phyloP scores from a whole-genome alignment of 2,329 filamentous ascomycete species.

The Neonectria faginata region DNA sequence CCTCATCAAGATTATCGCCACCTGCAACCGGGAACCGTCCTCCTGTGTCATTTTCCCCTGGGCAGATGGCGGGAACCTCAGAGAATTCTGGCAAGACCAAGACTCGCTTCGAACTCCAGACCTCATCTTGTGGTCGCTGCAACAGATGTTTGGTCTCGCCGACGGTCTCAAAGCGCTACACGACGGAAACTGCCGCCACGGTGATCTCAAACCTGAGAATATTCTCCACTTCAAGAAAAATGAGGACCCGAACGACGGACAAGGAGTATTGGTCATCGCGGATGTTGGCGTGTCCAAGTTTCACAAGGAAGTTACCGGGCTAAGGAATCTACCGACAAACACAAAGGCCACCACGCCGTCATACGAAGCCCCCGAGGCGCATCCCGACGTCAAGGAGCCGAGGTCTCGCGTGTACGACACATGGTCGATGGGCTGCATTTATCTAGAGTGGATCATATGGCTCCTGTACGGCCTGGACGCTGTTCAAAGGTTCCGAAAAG shows the following conservation, averaged over 20 bases:
- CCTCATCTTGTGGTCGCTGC: slow-evolving; percentile 26
- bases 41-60: slow-evolving; percentile 36
- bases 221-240: slow-evolving; percentile 29
- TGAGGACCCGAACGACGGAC: rapidly evolving
- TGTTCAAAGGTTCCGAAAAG: slow-evolving; percentile 12
- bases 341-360: slow-evolving; percentile 23
- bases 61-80: slow-evolving; percentile 33
- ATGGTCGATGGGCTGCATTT: slow-evolving; percentile 37
- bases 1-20: slow-evolving; percentile 26
- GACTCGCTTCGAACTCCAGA: not conserved
- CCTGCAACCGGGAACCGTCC: slow-evolving; percentile 15
- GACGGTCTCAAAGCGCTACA: slow-evolving; percentile 28
- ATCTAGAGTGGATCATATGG: slow-evolving; percentile 35
- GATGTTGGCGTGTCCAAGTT: slow-evolving; percentile 35
- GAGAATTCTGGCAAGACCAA: slow-evolving; percentile 24
- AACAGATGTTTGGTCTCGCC: slow-evolving; percentile 31
- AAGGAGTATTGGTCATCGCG: slow-evolving; percentile 23
- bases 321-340: slow-evolving; percentile 24
- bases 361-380: slow-evolving; percentile 35
- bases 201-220: slow-evolving; percentile 38
- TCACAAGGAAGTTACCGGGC: slow-evolving; percentile 20
- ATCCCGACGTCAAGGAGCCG: slow-evolving; percentile 1
- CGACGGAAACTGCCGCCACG: slow-evolving; percentile 26
- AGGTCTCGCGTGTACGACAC: slow-evolving; percentile 31
- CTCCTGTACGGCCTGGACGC: slow-evolving; percentile 18